Evolutionary conservation across 2,329 filamentous ascomycete species (phyloP), one percentile per base, ranked within the genome.

Genomic region (Falciphora oryzae): DNA sequence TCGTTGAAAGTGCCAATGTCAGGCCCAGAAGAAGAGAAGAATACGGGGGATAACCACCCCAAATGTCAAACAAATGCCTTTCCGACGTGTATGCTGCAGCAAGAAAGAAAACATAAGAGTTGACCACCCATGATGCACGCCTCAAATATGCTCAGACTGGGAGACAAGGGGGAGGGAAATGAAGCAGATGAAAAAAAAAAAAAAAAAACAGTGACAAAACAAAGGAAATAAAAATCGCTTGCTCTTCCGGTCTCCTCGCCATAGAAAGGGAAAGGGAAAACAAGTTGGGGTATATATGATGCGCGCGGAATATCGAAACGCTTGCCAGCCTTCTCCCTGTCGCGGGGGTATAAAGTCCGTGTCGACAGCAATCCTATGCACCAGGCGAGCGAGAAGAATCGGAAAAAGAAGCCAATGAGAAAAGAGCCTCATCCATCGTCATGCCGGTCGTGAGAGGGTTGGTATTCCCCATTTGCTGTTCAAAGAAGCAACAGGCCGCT

Each of bases 321-420:
- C 44, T 53, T n/a, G 44, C 44, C 22, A 11, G 22, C 22, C 44
- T n/a, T 53, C 18, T 22, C 7, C 60, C 50, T 18, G n/a, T 59
- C 57, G 57, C 64, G 59, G 63, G 57, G 60, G 60, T 53, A 4
- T 56, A 63, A 65, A 56, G 61, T 60, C 57, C n/a, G 38, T 25
- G 44, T 53, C 44, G 44, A 25, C 44, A 25, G 44, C 44, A 53
- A 11, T 53, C 8, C n/a, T 53, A 25, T 25, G 16, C 44, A 53
- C 44, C 44, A 53, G 22, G 22, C 44, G 22, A 25, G 44, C 44
- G 18, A n/a, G 10, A 25, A n/a, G 22, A 11, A n/a, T n/a, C 13
- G 18, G 44, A 25, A 53, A 25, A 53, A 22, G 44, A 25, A 53
- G 44, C 44, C 44, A 53, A 25, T 8, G 44, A 61, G 32, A 44